These are phyloP conservation scores for Heterobasidion occidentale DNA, from an alignment of 1,284 basidiomycete species.

Conservation along the genomic window DNA sequence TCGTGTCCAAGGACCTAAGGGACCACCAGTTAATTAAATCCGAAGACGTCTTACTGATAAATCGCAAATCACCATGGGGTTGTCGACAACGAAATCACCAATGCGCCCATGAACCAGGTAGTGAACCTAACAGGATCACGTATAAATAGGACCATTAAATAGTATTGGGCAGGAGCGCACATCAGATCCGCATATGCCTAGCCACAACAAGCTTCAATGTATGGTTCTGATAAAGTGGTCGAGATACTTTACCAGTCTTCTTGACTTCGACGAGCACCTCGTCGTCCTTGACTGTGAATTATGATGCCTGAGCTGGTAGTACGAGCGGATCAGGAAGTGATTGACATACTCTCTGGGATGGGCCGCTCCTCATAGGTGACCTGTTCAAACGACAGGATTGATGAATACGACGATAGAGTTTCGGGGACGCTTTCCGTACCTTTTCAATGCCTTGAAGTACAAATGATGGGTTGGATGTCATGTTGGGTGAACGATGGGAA, in stretches of 20 bases:
- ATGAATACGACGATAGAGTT: not conserved
- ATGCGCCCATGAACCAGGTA: conserved; percentile 73
- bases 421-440: conserved; percentile 20
- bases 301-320: conserved; percentile 4
- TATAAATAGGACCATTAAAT: not conserved
- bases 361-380: conserved; percentile 53
- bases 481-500: conserved; percentile 5
- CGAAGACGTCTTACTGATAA: not conserved
- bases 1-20: conserved; percentile 57
- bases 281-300: conserved; percentile 49
- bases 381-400: not conserved
- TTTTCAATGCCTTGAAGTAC: conserved; percentile 72
- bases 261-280: conserved; percentile 89
- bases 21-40: conserved; percentile 1
- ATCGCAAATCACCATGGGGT: conserved; percentile 58
- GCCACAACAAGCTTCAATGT: not conserved
- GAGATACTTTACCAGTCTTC: conserved; percentile 64
- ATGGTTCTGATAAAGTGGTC: not conserved
- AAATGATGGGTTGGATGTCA: conserved; percentile 74
- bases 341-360: conserved; percentile 59
- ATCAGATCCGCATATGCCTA: conserved; percentile 88
- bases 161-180: conserved; percentile 26
- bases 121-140: conserved; percentile 46
- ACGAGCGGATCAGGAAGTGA: not conserved
- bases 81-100: conserved; percentile 69